Evolutionary conservation across 768 basidiomycete species (phyloP), one percentile per base, ranked within the genome.

Genomic region (Gyrodon lividus): DNA sequence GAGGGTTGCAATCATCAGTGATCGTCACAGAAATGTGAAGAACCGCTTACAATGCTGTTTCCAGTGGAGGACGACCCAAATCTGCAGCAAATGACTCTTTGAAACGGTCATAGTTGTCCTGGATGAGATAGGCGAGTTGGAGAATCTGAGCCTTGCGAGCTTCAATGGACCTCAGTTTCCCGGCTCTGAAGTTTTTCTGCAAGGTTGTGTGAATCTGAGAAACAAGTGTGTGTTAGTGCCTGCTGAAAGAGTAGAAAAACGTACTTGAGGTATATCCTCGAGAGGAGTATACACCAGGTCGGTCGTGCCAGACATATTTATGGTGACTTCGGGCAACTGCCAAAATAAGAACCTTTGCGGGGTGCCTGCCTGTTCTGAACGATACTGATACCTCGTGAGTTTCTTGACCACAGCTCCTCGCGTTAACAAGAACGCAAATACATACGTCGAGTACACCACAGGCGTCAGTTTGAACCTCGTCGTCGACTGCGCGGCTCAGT

Each of bases 71-170:
- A 41, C 88, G 75, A 4, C 84, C 82, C 13, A 94, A 70, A 61
- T 94, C 92, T 5, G 65, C 54, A 2, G 68, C 64, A 53, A 91
- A 64, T 0, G 90, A 76, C 22, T 80, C 74, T 38, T 80, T 75
- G 59, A 92, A 80, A 14, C 72, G 78, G 30, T 78, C 70, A 17
- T 70, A 59, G 63, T 94, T 91, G 68, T 94, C 90, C 64, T 88
- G 76, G 59, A 91, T 26, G 57, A 89, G 70, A 64, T 89, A 87
- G 7, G 77, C 83, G 12, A 94, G 77, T 61, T 85, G 80, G n/a
- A 84, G 75, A 22, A 94, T 74, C 69, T 92, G 89, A 39, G 82
- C 77, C 68, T 84, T 91, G 60, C 92, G 77, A 62, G 77, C 89
- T 12, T 75, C 76, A 49, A 92, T 72, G n/a, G 80, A 68, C 60